A percentile compares a stretch with the other conserved stretches of the same genome.
Evolutionary conservation across 805 yeast genomes (phyloP).

Genomic region (Nakazawaea ishiwadae): DNA sequence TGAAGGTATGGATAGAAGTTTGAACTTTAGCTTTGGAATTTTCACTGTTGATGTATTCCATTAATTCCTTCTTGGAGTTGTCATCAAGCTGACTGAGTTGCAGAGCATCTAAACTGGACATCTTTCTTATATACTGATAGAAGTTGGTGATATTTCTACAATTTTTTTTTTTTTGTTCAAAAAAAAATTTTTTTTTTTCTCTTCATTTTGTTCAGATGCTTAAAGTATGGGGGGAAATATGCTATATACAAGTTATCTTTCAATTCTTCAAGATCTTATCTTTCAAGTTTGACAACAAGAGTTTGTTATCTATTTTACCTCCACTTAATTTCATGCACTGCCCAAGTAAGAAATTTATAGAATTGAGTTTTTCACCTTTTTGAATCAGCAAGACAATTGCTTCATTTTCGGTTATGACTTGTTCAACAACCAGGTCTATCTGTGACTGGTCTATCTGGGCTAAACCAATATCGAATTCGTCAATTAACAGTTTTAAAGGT

Average conservation of each 20-base stretch:
- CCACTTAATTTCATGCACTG: constrained; percentile 76
- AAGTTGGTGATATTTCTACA: too few relatives aligned
- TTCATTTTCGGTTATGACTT: constrained; percentile 35
- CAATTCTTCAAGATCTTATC: constrained; percentile 1
- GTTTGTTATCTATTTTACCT: constrained; percentile 44
- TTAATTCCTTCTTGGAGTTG: constrained; percentile 64
- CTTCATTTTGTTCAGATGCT: background rate
- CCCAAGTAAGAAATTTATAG: constrained; percentile 78
- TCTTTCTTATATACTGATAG: background rate
- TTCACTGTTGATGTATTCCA: constrained; percentile 74
- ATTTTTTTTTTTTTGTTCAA: too few relatives aligned
- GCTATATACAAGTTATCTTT: background rate
- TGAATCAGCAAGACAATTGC: constrained; percentile 53
- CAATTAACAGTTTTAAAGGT: constrained; percentile 41
- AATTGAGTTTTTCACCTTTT: constrained; percentile 52
- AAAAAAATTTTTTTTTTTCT: background rate
- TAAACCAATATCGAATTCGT: constrained; percentile 43
- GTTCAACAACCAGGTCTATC: constrained; percentile 25
- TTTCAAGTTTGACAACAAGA: constrained; percentile 21
- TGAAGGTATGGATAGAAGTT: constrained; percentile 79
- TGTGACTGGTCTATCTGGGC: constrained; percentile 25
- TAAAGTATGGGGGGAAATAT: background rate
- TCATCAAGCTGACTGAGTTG: constrained; percentile 40
- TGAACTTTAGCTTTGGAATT: constrained; percentile 85
- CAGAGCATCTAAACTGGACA: constrained; percentile 8